Evolutionary conservation across 148 eudicot genomes (phyloP).

Genomic region (Polygonum maritimum): DNA sequence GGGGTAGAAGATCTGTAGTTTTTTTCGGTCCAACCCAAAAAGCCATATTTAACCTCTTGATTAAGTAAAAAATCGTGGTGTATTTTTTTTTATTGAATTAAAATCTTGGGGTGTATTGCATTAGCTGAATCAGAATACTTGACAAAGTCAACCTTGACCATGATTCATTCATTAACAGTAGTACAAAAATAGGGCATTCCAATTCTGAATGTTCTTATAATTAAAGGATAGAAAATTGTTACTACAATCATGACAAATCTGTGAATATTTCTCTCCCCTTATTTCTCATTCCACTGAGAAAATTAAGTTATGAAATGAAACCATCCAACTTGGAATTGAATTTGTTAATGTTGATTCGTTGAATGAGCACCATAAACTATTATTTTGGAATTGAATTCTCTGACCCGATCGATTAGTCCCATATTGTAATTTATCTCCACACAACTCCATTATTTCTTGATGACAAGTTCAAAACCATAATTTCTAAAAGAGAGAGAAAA

Average conservation of each 20-base stretch:
- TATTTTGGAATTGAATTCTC: not conserved
- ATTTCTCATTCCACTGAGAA: not conserved
- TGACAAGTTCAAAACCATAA: not conserved
- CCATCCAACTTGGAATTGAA: constrained; percentile 1
- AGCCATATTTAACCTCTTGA: not conserved
- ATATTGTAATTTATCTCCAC: too few relatives aligned
- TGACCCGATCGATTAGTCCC: not conserved
- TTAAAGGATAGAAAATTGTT: too few relatives aligned
- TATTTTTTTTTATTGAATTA: too few relatives aligned
- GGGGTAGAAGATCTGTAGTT: not conserved
- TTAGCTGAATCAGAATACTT: not conserved
- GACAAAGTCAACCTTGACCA: not conserved
- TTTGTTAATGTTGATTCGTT: not conserved
- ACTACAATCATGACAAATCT: not conserved
- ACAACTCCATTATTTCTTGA: too few relatives aligned
- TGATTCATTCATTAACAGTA: not conserved
- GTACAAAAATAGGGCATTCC: not conserved
- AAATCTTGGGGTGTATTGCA: not conserved
- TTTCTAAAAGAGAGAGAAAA: not conserved
- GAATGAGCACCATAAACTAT: not conserved
- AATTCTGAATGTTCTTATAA: too few relatives aligned
- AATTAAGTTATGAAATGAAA: not conserved
- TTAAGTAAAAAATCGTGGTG: not conserved
- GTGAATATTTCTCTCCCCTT: not conserved
- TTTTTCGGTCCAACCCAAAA: too few relatives aligned